Percentiles rank a stretch among this genome's conserved stretches.
phyloP scores from a whole-genome alignment of 2,329 filamentous ascomycete species.

The Xylaria multiplex region DNA sequence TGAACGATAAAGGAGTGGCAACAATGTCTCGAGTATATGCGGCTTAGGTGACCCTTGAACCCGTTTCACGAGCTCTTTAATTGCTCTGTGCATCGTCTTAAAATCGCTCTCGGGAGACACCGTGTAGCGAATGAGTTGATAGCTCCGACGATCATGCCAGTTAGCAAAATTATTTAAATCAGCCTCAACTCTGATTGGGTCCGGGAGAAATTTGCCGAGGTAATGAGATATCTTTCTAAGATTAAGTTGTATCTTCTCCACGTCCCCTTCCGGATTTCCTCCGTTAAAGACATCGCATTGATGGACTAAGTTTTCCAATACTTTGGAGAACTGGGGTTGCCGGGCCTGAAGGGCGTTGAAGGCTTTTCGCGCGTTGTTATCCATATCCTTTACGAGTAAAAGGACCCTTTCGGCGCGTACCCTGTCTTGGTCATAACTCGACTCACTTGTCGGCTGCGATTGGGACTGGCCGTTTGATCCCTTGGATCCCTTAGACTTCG shows the following conservation, averaged over 20 bases:
- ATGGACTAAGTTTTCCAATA: constrained; percentile 79
- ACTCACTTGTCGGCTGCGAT: constrained; percentile 58
- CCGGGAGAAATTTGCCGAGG: constrained; percentile 79
- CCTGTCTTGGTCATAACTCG: constrained; percentile 72
- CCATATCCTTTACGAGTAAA: constrained; percentile 80
- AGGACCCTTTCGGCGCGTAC: constrained; percentile 87
- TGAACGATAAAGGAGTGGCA: constrained; percentile 83
- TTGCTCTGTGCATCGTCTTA: constrained; percentile 86
- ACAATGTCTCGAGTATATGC: constrained; percentile 80
- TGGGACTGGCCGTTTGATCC: constrained; percentile 66
- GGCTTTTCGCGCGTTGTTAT: constrained; percentile 80
- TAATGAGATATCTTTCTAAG: constrained; percentile 79
- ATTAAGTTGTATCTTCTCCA: constrained; percentile 73
- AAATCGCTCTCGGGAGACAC: constrained; percentile 90
- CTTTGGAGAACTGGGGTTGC: constrained; percentile 78
- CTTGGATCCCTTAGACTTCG: constrained; percentile 70
- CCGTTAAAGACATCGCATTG: constrained; percentile 92
- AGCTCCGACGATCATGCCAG: constrained; percentile 86
- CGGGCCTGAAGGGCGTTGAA: constrained; percentile 88
- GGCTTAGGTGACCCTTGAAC: constrained; percentile 73
- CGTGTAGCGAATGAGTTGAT: constrained; percentile 87
- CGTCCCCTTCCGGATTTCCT: constrained; percentile 79
- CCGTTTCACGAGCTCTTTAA: constrained; percentile 88
- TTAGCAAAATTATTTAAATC: constrained; percentile 93
- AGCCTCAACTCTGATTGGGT: constrained; percentile 73